These are phyloP conservation scores for Rhodotorula sp. DNA, from an alignment of 1,284 basidiomycete species.

Conservation along the genomic window DNA sequence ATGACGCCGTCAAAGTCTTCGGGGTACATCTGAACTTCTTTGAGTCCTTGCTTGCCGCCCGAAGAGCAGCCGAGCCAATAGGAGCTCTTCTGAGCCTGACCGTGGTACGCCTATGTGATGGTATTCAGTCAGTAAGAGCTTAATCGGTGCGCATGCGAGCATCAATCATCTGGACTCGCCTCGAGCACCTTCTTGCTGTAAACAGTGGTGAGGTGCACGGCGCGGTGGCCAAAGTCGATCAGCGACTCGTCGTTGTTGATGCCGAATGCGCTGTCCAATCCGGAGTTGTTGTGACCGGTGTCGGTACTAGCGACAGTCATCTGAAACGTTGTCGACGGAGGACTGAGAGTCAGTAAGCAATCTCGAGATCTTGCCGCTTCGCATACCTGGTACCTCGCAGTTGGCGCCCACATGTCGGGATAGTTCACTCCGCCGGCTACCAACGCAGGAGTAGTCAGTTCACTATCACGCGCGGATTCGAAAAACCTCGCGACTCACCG, in stretches of 20 bases:
- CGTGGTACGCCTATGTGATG: slow-evolving; percentile 30
- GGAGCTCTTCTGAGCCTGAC: slow-evolving; percentile 18
- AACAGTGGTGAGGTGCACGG: slow-evolving; percentile 40
- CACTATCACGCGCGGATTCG: too few relatives aligned
- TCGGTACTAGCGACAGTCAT: slow-evolving; percentile 37
- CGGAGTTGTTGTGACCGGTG: slow-evolving; percentile 27
- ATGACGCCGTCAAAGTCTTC: slow-evolving; percentile 43
- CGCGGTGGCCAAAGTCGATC: slow-evolving; percentile 43
- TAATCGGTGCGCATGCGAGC: too few relatives aligned
- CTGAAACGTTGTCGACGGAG: background rate
- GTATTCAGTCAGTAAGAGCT: background rate
- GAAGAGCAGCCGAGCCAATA: slow-evolving; percentile 43
- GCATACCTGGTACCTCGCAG: too few relatives aligned
- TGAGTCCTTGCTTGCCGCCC: slow-evolving; percentile 43
- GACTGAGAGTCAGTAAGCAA: too few relatives aligned
- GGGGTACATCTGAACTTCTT: slow-evolving; percentile 27
- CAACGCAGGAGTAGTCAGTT: too few relatives aligned
- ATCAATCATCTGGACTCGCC: slow-evolving; percentile 5
- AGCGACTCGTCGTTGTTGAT: slow-evolving; percentile 33
- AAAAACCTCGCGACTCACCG: background rate
- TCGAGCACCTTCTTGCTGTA: slow-evolving; percentile 39
- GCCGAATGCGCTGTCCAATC: slow-evolving; percentile 38
- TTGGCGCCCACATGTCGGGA: slow-evolving; percentile 12
- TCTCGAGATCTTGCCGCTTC: too few relatives aligned
- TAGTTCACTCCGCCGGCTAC: slow-evolving; percentile 33